Evolutionary conservation across 306 rosid genomes (phyloP).

Genomic region (Vachellia collinsii): DNA sequence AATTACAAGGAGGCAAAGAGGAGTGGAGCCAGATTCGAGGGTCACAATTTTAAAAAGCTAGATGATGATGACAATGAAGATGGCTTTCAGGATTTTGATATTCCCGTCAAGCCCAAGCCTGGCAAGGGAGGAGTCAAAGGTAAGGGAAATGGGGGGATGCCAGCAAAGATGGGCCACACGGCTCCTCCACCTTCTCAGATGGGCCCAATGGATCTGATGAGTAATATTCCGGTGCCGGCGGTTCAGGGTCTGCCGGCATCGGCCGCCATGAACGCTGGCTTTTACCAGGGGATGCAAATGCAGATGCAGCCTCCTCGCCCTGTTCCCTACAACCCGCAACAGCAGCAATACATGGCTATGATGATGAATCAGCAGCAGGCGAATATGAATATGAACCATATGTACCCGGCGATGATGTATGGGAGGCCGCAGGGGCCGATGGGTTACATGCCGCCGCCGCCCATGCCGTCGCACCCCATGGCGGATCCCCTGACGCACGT

Average conservation of each 20-base stretch:
- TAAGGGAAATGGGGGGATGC: neutral
- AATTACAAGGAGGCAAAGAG: constrained; percentile 49
- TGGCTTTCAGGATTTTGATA: constrained; percentile 56
- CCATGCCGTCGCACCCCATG: constrained; percentile 54
- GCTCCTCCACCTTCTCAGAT: constrained; percentile 42
- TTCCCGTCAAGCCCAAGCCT: constrained; percentile 51
- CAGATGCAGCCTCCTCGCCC: constrained; percentile 54
- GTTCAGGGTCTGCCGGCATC: constrained; percentile 82
- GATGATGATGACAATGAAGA: constrained; percentile 43
- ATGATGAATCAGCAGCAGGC: constrained; percentile 78
- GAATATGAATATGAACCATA: constrained; percentile 46
- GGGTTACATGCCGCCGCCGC: constrained; percentile 51
- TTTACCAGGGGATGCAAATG: constrained; percentile 73
- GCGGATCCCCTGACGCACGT: constrained; percentile 65
- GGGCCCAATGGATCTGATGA: constrained; percentile 58
- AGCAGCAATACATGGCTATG: constrained; percentile 83
- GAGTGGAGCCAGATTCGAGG: constrained; percentile 44
- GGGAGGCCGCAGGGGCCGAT: constrained; percentile 46
- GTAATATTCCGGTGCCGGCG: constrained; percentile 69
- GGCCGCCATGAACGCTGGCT: constrained; percentile 65
- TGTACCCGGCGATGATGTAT: constrained; percentile 65
- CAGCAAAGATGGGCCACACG: constrained; percentile 50
- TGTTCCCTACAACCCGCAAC: constrained; percentile 51
- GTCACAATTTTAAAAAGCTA: constrained; percentile 37
- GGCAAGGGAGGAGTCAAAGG: constrained; percentile 45